Percentiles rank a stretch among this genome's conserved stretches.
These are phyloP conservation scores for Pyrrhoderma lamaoense DNA, from an alignment of 1,284 basidiomycete species.

Conservation along the genomic window DNA sequence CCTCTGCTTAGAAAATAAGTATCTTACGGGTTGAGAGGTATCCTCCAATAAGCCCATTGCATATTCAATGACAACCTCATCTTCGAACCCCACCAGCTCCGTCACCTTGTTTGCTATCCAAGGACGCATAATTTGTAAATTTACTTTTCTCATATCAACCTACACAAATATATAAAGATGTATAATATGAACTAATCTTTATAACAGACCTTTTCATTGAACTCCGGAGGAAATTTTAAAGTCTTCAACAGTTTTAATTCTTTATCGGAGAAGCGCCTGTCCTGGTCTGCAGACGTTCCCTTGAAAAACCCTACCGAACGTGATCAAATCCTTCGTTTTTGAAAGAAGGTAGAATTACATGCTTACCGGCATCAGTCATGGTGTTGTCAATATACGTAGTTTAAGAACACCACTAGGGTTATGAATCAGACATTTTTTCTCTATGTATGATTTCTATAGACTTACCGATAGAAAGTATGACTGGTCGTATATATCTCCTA, in stretches of 20 bases:
- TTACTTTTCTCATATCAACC: slow-evolving; percentile 96
- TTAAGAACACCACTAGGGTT: no score
- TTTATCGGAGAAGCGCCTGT: slow-evolving; percentile 92
- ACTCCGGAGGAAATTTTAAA: slow-evolving; percentile 87
- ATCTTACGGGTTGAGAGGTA: slow-evolving; percentile 61
- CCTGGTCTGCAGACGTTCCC: slow-evolving; percentile 78
- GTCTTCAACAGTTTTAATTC: slow-evolving; percentile 81
- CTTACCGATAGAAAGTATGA: no score
- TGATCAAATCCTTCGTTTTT: not conserved
- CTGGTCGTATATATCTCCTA: no score
- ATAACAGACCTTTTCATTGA: slow-evolving; percentile 70
- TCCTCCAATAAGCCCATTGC: slow-evolving; percentile 91
- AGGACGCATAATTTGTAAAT: slow-evolving; percentile 79
- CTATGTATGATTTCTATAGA: no score
- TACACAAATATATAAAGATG: slow-evolving; percentile 25
- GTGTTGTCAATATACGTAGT: not conserved
- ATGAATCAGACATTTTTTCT: no score
- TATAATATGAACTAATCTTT: not conserved
- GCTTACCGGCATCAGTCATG: not conserved
- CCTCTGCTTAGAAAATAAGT: not conserved
- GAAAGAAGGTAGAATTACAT: not conserved
- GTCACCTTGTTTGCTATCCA: slow-evolving; percentile 93
- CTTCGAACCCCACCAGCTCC: slow-evolving; percentile 88
- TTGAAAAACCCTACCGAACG: slow-evolving; percentile 77
- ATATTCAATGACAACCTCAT: slow-evolving; percentile 96